A percentile compares a stretch with the other conserved stretches of the same genome.
These are phyloP conservation scores for Porphyrellus cyaneotinctus DNA, from an alignment of 768 basidiomycete genomes.

Conservation along the genomic window DNA sequence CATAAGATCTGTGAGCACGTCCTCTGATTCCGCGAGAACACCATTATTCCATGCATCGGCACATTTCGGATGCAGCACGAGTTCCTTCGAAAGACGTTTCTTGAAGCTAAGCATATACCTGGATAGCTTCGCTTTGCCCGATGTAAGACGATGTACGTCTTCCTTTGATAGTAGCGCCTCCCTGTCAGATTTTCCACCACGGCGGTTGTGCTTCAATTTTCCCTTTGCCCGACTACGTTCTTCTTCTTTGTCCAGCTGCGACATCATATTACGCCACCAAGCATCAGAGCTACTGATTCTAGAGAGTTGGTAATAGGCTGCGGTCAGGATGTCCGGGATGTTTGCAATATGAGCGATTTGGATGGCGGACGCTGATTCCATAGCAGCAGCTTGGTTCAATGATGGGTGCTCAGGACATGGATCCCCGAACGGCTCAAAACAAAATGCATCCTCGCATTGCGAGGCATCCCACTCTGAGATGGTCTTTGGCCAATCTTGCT, in stretches of 20 bases:
- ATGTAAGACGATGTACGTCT: not conserved
- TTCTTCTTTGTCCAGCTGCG: not conserved
- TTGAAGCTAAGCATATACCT: not conserved
- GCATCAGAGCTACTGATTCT: not conserved
- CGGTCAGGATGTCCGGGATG: not conserved
- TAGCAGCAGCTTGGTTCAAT: not conserved
- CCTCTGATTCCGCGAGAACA: not conserved
- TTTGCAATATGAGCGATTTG: constrained; percentile 7
- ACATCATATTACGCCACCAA: not conserved
- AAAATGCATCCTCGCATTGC: too few species aligned
- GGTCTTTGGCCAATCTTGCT: constrained; percentile 7
- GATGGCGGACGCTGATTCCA: constrained; percentile 1
- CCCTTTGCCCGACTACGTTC: not conserved
- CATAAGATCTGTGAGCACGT: not conserved
- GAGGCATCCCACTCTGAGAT: constrained; percentile 4
- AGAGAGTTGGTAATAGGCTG: constrained; percentile 7
- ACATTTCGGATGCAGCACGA: constrained; percentile 1
- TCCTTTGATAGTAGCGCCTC: not conserved
- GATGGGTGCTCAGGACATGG: too few species aligned
- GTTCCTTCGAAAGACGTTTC: not conserved
- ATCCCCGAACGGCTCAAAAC: not conserved
- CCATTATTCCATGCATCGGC: not conserved
- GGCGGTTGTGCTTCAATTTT: not conserved
- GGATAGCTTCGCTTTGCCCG: not conserved
- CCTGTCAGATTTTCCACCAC: not conserved